These are phyloP conservation scores for Paramecium biaurelia DNA, from an alignment of 73 alveolate genomes.

Conservation along the genomic window DNA sequence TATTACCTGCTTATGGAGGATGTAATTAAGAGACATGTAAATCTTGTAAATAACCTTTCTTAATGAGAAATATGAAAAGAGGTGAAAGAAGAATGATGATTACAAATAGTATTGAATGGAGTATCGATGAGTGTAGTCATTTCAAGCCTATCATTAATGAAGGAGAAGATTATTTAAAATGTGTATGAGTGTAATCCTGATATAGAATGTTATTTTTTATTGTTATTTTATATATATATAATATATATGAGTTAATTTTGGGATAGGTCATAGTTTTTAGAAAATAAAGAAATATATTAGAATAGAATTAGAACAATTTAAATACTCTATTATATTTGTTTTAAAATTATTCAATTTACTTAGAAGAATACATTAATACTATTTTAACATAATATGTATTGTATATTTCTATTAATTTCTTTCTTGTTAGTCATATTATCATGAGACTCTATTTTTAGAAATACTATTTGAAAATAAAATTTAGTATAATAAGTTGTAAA, in stretches of 20 bases:
- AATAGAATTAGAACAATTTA: no score
- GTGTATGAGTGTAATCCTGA: background rate
- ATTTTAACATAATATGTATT: no score
- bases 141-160: background rate
- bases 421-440: background rate
- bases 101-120: background rate
- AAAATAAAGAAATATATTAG: no score
- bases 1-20: slow-evolving; percentile 3
- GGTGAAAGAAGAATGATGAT: background rate
- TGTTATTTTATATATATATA: background rate
- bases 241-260: background rate
- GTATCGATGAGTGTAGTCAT: slow-evolving; percentile 26
- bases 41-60: background rate
- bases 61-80: slow-evolving; percentile 1
- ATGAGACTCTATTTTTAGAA: background rate
- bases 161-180: slow-evolving; percentile 43
- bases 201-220: background rate
- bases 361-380: no score
- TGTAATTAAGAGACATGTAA: background rate
- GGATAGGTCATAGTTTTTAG: no score
- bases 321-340: no score
- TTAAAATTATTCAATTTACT: no score
- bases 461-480: background rate
- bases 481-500: background rate
- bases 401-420: no score